These are phyloP conservation scores for Cryphonectria radicalis DNA, from an alignment of 2,329 filamentous ascomycete genomes.

Conservation along the genomic window DNA sequence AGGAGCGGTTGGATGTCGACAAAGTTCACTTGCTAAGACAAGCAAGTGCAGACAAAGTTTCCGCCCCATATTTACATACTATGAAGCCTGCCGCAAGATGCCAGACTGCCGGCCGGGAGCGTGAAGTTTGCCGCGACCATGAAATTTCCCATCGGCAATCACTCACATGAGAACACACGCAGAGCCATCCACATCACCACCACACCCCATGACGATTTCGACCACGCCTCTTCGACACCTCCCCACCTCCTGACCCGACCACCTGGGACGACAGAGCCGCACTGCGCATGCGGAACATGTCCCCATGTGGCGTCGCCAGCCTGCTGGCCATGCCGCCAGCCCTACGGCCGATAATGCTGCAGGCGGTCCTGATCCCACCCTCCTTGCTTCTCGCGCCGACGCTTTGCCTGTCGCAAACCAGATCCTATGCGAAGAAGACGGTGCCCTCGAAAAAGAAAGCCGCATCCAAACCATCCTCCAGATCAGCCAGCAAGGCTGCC, in stretches of 20 bases:
- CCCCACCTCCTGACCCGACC: conserved; percentile 6
- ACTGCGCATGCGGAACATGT: conserved; percentile 28
- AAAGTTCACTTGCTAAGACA: neutral
- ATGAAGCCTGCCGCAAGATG: conserved; percentile 16
- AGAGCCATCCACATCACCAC: neutral
- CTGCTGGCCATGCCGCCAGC: conserved; percentile 34
- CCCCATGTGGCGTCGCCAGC: conserved; percentile 27
- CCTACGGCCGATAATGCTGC: conserved; percentile 32
- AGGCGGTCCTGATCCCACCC: conserved; percentile 26
- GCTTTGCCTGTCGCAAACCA: neutral
- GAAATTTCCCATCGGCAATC: conserved; percentile 23
- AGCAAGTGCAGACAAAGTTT: conserved; percentile 6
- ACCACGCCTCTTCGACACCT: neutral
- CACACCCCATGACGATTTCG: conserved; percentile 12
- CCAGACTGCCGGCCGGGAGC: neutral
- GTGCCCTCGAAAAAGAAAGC: neutral
- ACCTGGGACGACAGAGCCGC: conserved; percentile 22
- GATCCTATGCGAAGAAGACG: conserved; percentile 9
- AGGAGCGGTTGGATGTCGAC: neutral
- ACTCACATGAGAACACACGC: neutral
- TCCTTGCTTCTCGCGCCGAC: conserved; percentile 7
- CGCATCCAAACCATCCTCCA: neutral
- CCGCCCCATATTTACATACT: neutral
- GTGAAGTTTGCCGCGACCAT: conserved; percentile 20
- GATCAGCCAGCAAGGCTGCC: neutral